phyloP scores from a whole-genome alignment of 106 monocot species.

The Allium sativum region DNA sequence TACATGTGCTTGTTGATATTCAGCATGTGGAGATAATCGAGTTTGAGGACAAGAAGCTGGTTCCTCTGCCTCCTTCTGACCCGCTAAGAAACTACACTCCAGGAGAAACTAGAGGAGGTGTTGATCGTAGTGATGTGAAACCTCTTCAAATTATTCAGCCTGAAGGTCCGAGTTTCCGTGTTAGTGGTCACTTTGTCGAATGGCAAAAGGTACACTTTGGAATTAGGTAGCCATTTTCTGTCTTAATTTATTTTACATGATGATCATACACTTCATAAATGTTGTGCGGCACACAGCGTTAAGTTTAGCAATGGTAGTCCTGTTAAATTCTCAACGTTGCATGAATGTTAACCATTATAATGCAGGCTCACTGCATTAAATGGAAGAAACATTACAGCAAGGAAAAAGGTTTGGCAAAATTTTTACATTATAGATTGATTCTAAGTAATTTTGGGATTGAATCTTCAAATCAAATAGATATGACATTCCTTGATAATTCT shows the following conservation, averaged over 20 bases:
- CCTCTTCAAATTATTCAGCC: constrained; percentile 86
- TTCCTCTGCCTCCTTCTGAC: constrained; percentile 90
- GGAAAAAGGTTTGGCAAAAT: no score
- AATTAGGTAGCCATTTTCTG: neutral
- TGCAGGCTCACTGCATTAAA: no score
- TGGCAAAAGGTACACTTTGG: constrained; percentile 85
- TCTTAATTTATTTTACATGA: no score
- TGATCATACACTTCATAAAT: neutral
- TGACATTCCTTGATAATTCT: constrained; percentile 15
- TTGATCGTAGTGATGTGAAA: constrained; percentile 93
- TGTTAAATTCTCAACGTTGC: no score
- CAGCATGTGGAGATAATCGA: constrained; percentile 82
- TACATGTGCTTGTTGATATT: constrained; percentile 84
- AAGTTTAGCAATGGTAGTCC: no score
- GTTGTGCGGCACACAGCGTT: neutral
- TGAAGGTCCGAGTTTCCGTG: constrained; percentile 94
- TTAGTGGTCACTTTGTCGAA: constrained; percentile 81
- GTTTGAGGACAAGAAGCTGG: constrained; percentile 84
- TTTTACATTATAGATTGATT: no score
- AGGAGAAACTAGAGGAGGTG: constrained; percentile 92
- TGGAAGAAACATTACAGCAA: no score
- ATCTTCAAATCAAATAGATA: no score
- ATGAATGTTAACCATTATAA: no score
- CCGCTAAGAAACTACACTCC: constrained; percentile 91
- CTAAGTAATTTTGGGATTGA: no score